Conservation (phyloP, 106 monocot genomes). For the Chionographis japonica region DNA sequence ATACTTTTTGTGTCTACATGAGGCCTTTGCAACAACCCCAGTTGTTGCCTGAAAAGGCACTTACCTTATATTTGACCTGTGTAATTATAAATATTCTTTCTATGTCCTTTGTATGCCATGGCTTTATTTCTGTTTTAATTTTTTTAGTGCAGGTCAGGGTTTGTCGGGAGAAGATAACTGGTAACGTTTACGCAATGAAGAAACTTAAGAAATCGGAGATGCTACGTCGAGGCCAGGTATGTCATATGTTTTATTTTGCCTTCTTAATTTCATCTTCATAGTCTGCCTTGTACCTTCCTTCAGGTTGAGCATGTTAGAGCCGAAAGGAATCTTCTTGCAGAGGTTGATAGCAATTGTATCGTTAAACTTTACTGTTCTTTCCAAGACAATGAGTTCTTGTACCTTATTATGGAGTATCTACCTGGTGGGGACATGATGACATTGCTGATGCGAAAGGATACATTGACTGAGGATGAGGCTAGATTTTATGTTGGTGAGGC, state of each 20-base stretch:
- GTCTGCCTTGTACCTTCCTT: neutral
- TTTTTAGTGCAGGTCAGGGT: constrained; percentile 49
- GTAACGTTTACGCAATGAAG: constrained; percentile 76
- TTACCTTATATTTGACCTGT: no score
- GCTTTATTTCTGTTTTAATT: neutral
- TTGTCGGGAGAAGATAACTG: constrained; percentile 63
- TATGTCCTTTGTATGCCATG: neutral
- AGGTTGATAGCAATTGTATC: constrained; percentile 67
- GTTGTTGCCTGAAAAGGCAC: no score
- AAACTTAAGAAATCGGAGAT: constrained; percentile 78
- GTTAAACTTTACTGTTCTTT: constrained; percentile 75
- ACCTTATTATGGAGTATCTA: constrained; percentile 94
- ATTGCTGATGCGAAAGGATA: constrained; percentile 91
- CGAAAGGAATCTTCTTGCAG: constrained; percentile 81
- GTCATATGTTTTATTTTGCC: neutral
- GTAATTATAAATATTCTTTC: neutral
- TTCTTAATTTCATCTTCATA: constrained; percentile 5
- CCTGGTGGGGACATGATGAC: constrained; percentile 99
- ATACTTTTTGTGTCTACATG: no score
- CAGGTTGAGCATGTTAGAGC: constrained; percentile 86
- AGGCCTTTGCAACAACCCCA: no score
- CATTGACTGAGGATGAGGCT: constrained; percentile 83
- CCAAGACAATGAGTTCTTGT: constrained; percentile 78
- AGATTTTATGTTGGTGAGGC: constrained; percentile 86
- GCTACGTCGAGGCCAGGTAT: constrained; percentile 77